Percentiles rank a stretch among this genome's conserved stretches.
These are phyloP conservation scores for Bacidia gigantensis DNA, from an alignment of 495 filamentous ascomycete genomes.

Conservation along the genomic window DNA sequence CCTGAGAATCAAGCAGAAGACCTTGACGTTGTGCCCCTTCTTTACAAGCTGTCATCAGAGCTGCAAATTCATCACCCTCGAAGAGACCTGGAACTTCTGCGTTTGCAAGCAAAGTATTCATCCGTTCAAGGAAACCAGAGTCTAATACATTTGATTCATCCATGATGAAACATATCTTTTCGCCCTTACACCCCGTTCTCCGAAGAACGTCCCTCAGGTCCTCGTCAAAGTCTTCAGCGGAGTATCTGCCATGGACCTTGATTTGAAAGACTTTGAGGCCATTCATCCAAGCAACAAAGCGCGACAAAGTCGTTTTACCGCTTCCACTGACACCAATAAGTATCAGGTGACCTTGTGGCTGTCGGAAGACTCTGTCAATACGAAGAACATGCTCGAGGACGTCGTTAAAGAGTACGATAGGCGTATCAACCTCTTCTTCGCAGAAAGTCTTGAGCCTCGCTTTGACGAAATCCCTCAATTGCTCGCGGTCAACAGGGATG, in stretches of 20 bases:
- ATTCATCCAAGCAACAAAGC: constrained; percentile 99
- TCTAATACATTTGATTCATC: constrained; percentile 97
- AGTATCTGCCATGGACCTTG: constrained; percentile 98
- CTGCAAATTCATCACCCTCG: constrained; percentile 90
- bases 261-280: constrained; percentile 98
- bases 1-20: constrained; percentile 84
- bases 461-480: constrained; percentile 91
- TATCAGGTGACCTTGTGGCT: constrained; percentile 95
- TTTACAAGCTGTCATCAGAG: constrained; percentile 96
- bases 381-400: constrained; percentile 94
- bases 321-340: constrained; percentile 95
- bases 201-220: constrained; percentile 88
- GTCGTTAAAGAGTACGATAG: constrained; percentile 94
- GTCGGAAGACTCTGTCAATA: constrained; percentile 96
- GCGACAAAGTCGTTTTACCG: constrained; percentile 94
- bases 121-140: constrained; percentile 94
- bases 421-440: constrained; percentile 97
- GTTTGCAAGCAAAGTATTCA: constrained; percentile 97
- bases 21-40: constrained; percentile 96
- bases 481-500: constrained; percentile 86
- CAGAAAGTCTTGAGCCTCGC: constrained; percentile 96
- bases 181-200: constrained; percentile 88
- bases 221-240: constrained; percentile 96
- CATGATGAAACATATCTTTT: constrained; percentile 99
- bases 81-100: constrained; percentile 96